Evolutionary conservation across 306 rosid species (phyloP).

Genomic region (Medicago ruthenica): DNA sequence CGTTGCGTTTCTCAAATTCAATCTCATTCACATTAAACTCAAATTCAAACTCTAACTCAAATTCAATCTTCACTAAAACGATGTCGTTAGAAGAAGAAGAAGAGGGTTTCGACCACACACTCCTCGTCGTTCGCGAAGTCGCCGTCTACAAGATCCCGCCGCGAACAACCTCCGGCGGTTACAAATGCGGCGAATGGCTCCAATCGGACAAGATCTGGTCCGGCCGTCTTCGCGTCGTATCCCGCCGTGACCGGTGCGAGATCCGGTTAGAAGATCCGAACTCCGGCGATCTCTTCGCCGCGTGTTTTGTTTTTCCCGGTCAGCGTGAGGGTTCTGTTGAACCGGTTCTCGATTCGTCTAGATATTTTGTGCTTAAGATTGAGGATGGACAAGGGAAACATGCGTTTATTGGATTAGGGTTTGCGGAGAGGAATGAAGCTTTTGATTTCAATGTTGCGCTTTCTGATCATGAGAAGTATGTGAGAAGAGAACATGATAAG

Average conservation of each 20-base stretch:
- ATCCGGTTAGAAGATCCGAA: constrained; percentile 96
- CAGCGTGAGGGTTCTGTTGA: constrained; percentile 89
- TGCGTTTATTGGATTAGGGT: constrained; percentile 92
- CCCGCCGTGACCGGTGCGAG: constrained; percentile 93
- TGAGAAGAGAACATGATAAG: constrained; percentile 77
- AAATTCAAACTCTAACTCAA: background rate
- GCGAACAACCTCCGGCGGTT: constrained; percentile 87
- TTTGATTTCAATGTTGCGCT: constrained; percentile 97
- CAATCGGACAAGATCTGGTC: constrained; percentile 99
- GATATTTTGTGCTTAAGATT: constrained; percentile 96
- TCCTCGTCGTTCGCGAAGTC: constrained; percentile 95
- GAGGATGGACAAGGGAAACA: constrained; percentile 96
- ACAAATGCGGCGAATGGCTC: constrained; percentile 99
- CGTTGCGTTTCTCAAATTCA: constrained; percentile 37
- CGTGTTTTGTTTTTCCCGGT: constrained; percentile 86
- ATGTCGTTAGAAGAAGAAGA: constrained; percentile 95
- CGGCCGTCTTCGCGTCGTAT: constrained; percentile 91
- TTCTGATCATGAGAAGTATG: constrained; percentile 96
- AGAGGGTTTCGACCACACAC: constrained; percentile 94
- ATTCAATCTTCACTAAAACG: constrained; percentile 42
- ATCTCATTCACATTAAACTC: constrained; percentile 33
- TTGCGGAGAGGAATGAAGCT: constrained; percentile 91
- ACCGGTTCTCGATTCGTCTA: constrained; percentile 92
- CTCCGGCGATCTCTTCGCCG: constrained; percentile 92
- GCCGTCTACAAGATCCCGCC: constrained; percentile 96